Percentiles rank a stretch among this genome's conserved stretches.
These are phyloP conservation scores for Yamadazyma pseudoaaseri DNA, from an alignment of 1,139 yeast genomes.

Conservation along the genomic window DNA sequence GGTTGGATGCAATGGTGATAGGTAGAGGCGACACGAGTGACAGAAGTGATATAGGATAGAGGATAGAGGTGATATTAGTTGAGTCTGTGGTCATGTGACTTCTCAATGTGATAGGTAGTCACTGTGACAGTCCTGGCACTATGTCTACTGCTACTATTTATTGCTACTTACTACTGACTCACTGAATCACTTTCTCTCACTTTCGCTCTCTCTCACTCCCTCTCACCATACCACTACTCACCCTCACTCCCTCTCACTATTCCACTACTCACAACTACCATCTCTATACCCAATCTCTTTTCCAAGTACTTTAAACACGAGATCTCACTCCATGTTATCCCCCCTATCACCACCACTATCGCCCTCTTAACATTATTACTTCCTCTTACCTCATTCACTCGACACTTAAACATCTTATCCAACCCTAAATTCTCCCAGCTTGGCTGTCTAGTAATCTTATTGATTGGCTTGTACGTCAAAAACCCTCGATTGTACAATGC, in stretches of 20 bases:
- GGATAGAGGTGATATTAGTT: background rate
- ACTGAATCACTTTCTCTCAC: background rate
- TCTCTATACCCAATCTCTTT: slow-evolving; percentile 35
- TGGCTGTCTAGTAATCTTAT: slow-evolving; percentile 38
- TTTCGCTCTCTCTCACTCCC: background rate
- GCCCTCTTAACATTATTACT: slow-evolving; percentile 24
- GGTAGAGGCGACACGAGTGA: no score
- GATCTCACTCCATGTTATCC: slow-evolving; percentile 76
- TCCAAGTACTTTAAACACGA: slow-evolving; percentile 57
- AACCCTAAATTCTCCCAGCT: slow-evolving; percentile 45
- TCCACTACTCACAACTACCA: slow-evolving; percentile 57
- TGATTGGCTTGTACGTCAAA: slow-evolving; percentile 40
- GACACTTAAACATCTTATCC: slow-evolving; percentile 40
- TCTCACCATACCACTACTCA: no score
- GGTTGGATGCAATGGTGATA: background rate
- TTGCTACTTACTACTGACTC: no score
- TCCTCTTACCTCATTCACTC: slow-evolving; percentile 34
- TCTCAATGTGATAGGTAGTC: no score
- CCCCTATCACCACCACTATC: slow-evolving; percentile 63
- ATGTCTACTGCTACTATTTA: no score
- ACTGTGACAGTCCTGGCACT: no score
- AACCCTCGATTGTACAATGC: slow-evolving; percentile 50
- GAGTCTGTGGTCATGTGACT: no score
- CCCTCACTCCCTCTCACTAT: slow-evolving; percentile 22
- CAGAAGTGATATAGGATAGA: background rate